Evolutionary conservation across 495 filamentous ascomycete genomes (phyloP).

Genomic region (Evernia prunastri): DNA sequence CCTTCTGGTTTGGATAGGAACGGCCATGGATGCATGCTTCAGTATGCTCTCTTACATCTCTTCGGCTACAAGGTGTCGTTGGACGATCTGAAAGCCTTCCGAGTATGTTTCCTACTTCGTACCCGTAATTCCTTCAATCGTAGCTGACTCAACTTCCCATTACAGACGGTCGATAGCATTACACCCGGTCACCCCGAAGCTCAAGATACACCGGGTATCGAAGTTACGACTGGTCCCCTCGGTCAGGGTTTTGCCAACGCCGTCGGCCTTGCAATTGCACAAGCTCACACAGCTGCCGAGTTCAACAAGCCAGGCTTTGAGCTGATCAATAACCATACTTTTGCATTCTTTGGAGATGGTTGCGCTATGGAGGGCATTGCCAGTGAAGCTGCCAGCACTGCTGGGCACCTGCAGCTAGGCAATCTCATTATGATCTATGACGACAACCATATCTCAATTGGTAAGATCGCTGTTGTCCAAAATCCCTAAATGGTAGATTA

Average conservation of each 20-base stretch:
- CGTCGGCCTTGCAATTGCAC: slow-evolving; percentile 93
- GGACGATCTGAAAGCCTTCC: slow-evolving; percentile 92
- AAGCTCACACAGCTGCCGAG: slow-evolving; percentile 77
- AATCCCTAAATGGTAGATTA: neutral
- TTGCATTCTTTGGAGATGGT: slow-evolving; percentile 92
- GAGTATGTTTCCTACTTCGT: slow-evolving; percentile 52
- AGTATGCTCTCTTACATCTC: slow-evolving; percentile 96
- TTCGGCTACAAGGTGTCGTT: slow-evolving; percentile 82
- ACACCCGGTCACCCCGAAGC: slow-evolving; percentile 96
- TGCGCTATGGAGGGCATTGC: slow-evolving; percentile 99
- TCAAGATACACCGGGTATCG: slow-evolving; percentile 91
- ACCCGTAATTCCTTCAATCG: neutral
- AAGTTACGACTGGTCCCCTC: slow-evolving; percentile 95
- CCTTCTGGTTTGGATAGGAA: slow-evolving; percentile 53
- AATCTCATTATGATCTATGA: slow-evolving; percentile 97
- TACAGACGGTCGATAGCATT: slow-evolving; percentile 76
- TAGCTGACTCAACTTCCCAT: neutral
- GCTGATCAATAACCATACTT: slow-evolving; percentile 94
- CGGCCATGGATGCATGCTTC: slow-evolving; percentile 98
- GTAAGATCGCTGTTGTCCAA: slow-evolving; percentile 37
- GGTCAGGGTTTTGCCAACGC: slow-evolving; percentile 94
- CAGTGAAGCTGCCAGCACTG: slow-evolving; percentile 82
- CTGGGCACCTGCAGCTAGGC: slow-evolving; percentile 93
- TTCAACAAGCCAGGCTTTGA: slow-evolving; percentile 98
- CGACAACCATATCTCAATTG: slow-evolving; percentile 96